phyloP scores from a whole-genome alignment of 495 filamentous ascomycete species.

The Annulohypoxylon nitens region DNA sequence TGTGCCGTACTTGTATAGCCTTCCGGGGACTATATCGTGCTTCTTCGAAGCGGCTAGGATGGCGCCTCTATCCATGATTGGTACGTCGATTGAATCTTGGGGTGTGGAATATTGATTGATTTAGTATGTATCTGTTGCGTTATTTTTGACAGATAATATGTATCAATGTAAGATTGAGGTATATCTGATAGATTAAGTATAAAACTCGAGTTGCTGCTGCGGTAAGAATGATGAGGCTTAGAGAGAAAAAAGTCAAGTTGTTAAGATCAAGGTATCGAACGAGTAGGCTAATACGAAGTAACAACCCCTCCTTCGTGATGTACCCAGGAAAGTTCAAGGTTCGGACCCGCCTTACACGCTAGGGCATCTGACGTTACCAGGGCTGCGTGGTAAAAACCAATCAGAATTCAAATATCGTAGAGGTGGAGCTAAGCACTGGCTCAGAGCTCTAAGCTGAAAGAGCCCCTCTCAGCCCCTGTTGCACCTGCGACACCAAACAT shows the following conservation, averaged over 20 bases:
- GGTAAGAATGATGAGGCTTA: constrained; percentile 5
- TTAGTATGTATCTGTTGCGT: background rate
- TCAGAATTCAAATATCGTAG: constrained; percentile 12
- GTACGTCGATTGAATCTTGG: constrained; percentile 5
- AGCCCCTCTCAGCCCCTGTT: constrained; percentile 34
- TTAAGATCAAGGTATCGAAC: constrained; percentile 18
- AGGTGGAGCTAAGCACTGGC: constrained; percentile 33
- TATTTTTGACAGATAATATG: background rate
- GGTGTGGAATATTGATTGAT: constrained; percentile 3
- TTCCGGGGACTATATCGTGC: constrained; percentile 77
- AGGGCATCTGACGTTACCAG: constrained; percentile 43
- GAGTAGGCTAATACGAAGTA: constrained; percentile 33
- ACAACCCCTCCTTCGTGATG: constrained; percentile 34
- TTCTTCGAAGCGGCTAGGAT: constrained; percentile 73
- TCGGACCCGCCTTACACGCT: constrained; percentile 24
- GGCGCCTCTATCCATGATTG: constrained; percentile 50
- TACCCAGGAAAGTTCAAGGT: constrained; percentile 18
- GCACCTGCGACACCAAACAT: constrained; percentile 12
- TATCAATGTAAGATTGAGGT: background rate
- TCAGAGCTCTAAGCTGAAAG: constrained; percentile 37
- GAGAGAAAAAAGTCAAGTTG: constrained; percentile 7
- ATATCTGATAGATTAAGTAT: constrained; percentile 5
- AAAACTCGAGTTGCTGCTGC: background rate
- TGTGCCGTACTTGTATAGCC: constrained; percentile 90
- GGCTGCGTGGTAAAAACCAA: constrained; percentile 30